These are phyloP conservation scores for Erodium trifolium DNA, from an alignment of 441 rosid genomes.

Conservation along the genomic window DNA sequence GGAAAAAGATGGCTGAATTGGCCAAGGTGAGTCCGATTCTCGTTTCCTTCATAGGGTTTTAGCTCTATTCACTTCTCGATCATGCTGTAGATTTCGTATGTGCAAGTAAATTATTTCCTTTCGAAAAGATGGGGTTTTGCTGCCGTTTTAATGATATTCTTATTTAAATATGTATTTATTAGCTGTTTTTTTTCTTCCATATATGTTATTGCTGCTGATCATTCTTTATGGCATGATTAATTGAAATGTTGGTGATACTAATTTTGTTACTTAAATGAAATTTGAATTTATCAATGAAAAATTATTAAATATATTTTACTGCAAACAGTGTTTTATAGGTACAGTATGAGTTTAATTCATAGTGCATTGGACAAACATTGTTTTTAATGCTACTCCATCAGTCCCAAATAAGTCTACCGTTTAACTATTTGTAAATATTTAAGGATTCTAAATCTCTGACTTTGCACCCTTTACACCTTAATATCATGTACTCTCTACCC, in stretches of 20 bases:
- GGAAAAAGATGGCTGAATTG: not conserved
- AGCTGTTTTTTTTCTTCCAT: not conserved
- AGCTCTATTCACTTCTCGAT: not conserved
- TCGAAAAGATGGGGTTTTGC: not conserved
- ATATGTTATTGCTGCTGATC: not conserved
- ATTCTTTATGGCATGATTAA: not conserved
- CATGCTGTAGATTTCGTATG: not conserved
- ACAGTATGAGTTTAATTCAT: not conserved
- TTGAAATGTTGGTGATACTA: not conserved
- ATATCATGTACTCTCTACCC: too few relatives aligned
- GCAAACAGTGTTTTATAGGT: not conserved
- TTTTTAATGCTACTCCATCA: not conserved
- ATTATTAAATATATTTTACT: not conserved
- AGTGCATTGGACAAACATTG: not conserved
- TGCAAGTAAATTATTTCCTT: not conserved
- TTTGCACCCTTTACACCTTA: too few relatives aligned
- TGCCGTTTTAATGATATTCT: not conserved
- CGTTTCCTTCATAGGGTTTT: not conserved
- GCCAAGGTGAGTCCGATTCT: constrained; percentile 4
- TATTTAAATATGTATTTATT: too few relatives aligned
- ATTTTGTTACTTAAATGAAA: not conserved
- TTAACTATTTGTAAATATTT: not conserved
- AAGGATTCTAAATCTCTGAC: not conserved
- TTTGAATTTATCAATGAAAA: too few relatives aligned
- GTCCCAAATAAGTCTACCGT: too few relatives aligned